phyloP scores from a whole-genome alignment of 306 rosid genomes.

The Rosa chinensis region DNA sequence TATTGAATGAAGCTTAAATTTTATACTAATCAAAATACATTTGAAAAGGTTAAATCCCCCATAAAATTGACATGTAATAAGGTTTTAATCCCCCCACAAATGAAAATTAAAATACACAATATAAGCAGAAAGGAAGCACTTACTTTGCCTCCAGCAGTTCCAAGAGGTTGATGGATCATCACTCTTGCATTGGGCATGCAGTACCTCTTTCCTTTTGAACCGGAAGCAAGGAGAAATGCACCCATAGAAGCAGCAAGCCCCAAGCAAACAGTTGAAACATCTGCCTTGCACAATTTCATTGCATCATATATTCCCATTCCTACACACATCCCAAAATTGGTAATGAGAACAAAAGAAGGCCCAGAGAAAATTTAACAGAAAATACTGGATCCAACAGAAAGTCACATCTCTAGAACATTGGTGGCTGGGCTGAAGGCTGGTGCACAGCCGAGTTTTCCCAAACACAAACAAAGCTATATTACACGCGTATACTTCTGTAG shows the following conservation, averaged over 20 bases:
- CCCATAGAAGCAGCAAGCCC: conserved; percentile 99
- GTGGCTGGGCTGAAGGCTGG: not conserved
- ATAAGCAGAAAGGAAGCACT: conserved; percentile 22
- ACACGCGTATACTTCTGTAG: not conserved
- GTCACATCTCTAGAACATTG: not conserved
- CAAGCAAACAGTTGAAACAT: conserved; percentile 87
- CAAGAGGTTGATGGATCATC: conserved; percentile 97
- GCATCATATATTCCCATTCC: conserved; percentile 99
- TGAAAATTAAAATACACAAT: not conserved
- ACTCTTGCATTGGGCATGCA: conserved; percentile 97
- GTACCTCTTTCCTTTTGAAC: conserved; percentile 86
- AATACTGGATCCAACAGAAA: not conserved
- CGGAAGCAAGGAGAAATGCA: conserved; percentile 91
- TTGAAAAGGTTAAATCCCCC: not conserved
- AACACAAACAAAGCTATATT: not conserved
- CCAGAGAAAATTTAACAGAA: not conserved
- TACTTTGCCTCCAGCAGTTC: conserved; percentile 80
- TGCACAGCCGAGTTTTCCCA: not conserved
- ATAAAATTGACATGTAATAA: not conserved
- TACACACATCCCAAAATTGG: conserved; percentile 28
- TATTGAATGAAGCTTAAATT: not conserved
- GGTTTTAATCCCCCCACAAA: not conserved
- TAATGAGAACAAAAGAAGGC: conserved; percentile 21
- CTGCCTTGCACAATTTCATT: conserved; percentile 93
- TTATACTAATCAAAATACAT: not conserved